A percentile compares a stretch with the other conserved stretches of the same genome.
Conservation (phyloP, 2,329 filamentous ascomycete species). For the Ilyonectria robusta region DNA sequence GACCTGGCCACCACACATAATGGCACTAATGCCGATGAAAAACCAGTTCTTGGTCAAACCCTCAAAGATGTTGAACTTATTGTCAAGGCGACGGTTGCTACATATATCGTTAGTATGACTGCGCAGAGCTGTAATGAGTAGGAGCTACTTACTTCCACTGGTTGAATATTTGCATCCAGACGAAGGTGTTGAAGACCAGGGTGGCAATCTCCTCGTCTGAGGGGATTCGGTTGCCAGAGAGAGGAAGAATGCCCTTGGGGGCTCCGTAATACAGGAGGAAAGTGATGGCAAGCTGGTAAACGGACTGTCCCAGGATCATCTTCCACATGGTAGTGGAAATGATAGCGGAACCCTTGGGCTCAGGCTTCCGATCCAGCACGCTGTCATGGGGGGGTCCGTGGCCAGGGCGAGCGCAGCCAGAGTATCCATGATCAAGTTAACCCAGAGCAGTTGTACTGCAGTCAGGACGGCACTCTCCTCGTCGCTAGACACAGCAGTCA, state of each 20-base stretch:
- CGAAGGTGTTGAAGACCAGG: slow-evolving; percentile 97
- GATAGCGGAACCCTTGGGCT: slow-evolving; percentile 69
- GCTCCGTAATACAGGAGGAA: slow-evolving; percentile 87
- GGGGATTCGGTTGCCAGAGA: slow-evolving; percentile 66
- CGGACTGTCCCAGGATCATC: slow-evolving; percentile 94
- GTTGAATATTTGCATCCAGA: slow-evolving; percentile 99
- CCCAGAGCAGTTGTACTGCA: slow-evolving; percentile 94
- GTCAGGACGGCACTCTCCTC: slow-evolving; percentile 83
- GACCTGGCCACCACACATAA: slow-evolving; percentile 92
- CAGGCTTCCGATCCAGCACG: slow-evolving; percentile 82
- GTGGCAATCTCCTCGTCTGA: slow-evolving; percentile 73
- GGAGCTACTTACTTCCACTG: slow-evolving; percentile 83
- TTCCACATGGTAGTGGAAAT: slow-evolving; percentile 98
- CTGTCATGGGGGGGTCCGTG: slow-evolving; percentile 88
- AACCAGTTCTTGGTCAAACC: slow-evolving; percentile 88
- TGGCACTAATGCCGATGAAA: slow-evolving; percentile 86
- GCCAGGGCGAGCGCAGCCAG: slow-evolving; percentile 91
- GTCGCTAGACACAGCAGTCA: slow-evolving; percentile 82
- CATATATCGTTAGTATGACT: slow-evolving; percentile 36
- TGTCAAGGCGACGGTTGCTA: slow-evolving; percentile 92
- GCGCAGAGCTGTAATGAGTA: background rate
- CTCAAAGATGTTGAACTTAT: slow-evolving; percentile 96
- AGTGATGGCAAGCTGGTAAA: slow-evolving; percentile 87
- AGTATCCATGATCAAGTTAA: slow-evolving; percentile 98
- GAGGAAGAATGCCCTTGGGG: slow-evolving; percentile 54